Base-by-base conservation (phyloP, 148 eudicot genomes). In the Diospyros kaki region DNA sequence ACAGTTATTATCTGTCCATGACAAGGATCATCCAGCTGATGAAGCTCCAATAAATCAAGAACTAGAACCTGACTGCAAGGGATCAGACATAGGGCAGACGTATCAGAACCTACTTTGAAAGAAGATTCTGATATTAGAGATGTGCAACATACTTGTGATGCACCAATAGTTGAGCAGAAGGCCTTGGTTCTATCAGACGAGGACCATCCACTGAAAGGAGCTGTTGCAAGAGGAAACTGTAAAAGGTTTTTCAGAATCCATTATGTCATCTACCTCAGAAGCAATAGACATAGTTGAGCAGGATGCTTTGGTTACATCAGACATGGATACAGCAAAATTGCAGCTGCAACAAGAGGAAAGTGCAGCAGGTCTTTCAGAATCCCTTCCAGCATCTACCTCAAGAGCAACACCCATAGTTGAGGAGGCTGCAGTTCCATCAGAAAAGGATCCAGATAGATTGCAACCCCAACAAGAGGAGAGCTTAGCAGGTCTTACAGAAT, bases 31-130 rank as follows among this genome's bases (percentile, higher is more conserved):
- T 45, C 18, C 50, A 60, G 5, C 13, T 10, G 14, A 54, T 64
- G 72, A 71, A 71, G 66, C 73, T 56, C 15, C 77, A 58, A 54
- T 38, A 17, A 14, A 62, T 43, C 42, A 72, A 39, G 75, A 45
- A 62, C 66, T 55, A 74, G 59, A 68, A 62, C 52, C 8, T 10
- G 15, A 55, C 59, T 55, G 59, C 12, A 10, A 14, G 52, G 52
- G 52, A 48, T 4, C 52, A 48, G 52, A 4, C 6, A 48, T 48
- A 8, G 52, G 8, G 52, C 6, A 48, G 52, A 48, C 52, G 8
- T 28, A 48, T 8, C 52, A 48, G 52, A 4, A 48, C 52, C 4
- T 4, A 8, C 6, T 48, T 48, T 48, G 52, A 48, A 4, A 48
- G 52, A 48, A 48, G 52, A 48, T 4, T 48, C 65, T 58, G 66